These are phyloP conservation scores for Oryza australiensis DNA, from an alignment of 176 grass and related monocot genomes.

Conservation along the genomic window DNA sequence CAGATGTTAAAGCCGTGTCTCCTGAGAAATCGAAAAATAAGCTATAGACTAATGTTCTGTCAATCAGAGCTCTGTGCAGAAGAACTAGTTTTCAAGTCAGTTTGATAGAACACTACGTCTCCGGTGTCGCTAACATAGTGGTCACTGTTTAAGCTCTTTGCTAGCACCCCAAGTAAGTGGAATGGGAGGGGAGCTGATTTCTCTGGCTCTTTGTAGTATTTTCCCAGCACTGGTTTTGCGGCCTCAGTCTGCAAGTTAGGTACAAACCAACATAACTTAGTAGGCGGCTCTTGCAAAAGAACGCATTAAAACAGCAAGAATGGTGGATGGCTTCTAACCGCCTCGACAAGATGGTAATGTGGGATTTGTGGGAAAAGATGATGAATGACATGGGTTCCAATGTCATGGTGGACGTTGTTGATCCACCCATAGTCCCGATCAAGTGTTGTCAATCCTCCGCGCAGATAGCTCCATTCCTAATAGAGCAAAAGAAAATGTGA, in stretches of 20 bases:
- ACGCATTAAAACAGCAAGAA: not conserved
- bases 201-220: constrained; percentile 86
- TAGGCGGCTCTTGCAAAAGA: not conserved
- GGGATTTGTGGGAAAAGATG: constrained; percentile 96
- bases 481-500: constrained; percentile 20
- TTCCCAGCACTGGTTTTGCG: constrained; percentile 87
- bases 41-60: constrained; percentile 34
- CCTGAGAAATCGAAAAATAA: constrained; percentile 31
- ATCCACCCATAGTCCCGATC: constrained; percentile 92
- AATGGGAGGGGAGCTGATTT: constrained; percentile 74
- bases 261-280: constrained; percentile 32
- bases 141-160: constrained; percentile 65
- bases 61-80: constrained; percentile 47
- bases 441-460: constrained; percentile 87
- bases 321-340: constrained; percentile 45
- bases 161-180: constrained; percentile 62
- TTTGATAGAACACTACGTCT: constrained; percentile 82
- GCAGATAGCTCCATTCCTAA: constrained; percentile 96
- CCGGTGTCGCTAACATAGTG: constrained; percentile 79
- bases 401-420: constrained; percentile 95
- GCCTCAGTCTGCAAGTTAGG: constrained; percentile 68
- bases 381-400: constrained; percentile 95
- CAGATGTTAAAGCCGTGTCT: constrained; percentile 26
- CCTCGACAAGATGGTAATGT: constrained; percentile 90
- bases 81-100: constrained; percentile 48